Conservation (phyloP, 192 early-diverging fungal genomes). For the Coemansia sp. region DNA sequence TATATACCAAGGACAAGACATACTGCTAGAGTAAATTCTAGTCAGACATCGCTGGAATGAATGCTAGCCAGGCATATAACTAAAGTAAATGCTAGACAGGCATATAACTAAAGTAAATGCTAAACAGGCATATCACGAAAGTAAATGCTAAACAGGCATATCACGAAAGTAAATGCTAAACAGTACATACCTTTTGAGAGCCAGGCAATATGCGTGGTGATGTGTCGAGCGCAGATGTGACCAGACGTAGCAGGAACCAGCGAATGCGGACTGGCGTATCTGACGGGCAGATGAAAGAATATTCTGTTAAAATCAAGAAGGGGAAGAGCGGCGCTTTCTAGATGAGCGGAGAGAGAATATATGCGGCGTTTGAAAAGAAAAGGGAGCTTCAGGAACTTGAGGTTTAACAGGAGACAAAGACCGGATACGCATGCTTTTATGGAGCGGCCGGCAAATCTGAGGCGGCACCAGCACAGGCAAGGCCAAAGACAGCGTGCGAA, state of each 20-base stretch:
- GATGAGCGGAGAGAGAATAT: not conserved
- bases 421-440: not conserved
- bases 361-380: conserved; percentile 1
- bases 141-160: too few relatives aligned
- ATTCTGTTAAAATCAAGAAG: too few relatives aligned
- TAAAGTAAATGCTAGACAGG: not conserved
- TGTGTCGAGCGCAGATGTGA: not conserved
- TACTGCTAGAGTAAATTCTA: not conserved
- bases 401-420: not conserved
- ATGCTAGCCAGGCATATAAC: too few relatives aligned
- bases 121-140: not conserved
- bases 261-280: not conserved
- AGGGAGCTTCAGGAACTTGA: not conserved
- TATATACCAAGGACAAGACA: too few relatives aligned
- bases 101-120: not conserved
- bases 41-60: not conserved
- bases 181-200: not conserved
- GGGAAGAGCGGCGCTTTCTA: not conserved
- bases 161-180: not conserved
- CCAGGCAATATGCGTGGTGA: not conserved
- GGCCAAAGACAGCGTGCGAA: not conserved
- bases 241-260: not conserved
- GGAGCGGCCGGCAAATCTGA: not conserved
- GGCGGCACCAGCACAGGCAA: not conserved
- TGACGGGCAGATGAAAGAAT: not conserved